Conservation (phyloP, 345 rosid genomes). For the Acer negundo region DNA sequence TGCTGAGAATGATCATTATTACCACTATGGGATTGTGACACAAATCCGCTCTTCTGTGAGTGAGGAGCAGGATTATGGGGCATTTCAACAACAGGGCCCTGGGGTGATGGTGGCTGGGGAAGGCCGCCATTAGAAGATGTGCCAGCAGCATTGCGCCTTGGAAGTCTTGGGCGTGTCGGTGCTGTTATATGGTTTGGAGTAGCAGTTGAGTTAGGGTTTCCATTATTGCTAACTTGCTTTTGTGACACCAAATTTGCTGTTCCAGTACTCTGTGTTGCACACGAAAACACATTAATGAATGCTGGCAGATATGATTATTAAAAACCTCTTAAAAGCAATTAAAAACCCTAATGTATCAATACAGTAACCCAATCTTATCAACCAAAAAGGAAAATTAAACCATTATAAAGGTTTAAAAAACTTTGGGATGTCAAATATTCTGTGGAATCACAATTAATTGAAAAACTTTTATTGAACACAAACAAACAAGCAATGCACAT, state of each 20-base stretch:
- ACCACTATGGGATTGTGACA: slow-evolving; percentile 50
- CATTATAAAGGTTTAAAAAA: not conserved
- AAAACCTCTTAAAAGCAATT: not conserved
- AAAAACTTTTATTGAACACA: not conserved
- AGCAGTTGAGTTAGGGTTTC: slow-evolving; percentile 34
- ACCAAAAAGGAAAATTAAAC: not conserved
- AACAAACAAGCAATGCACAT: not conserved
- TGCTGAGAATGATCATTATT: slow-evolving; percentile 56
- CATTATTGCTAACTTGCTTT: slow-evolving; percentile 39
- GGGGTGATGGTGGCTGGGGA: slow-evolving; percentile 45
- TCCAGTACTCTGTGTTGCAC: slow-evolving; percentile 39
- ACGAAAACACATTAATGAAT: not conserved
- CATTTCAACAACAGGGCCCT: slow-evolving; percentile 34
- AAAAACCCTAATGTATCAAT: not conserved
- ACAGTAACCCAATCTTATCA: not conserved
- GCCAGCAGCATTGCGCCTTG: slow-evolving; percentile 37
- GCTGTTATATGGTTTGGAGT: slow-evolving; percentile 34
- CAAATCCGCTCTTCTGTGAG: slow-evolving; percentile 52
- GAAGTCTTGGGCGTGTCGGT: slow-evolving; percentile 41
- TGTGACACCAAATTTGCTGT: slow-evolving; percentile 30
- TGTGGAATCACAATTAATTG: not conserved
- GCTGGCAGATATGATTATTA: not conserved
- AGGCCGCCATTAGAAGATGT: slow-evolving; percentile 41
- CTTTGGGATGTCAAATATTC: too few relatives aligned
- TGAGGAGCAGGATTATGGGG: slow-evolving; percentile 49